Evolutionary conservation across 2,329 filamentous ascomycete species (phyloP), one percentile per base, ranked within the genome.

Genomic region (Cladophialophora bantiana): DNA sequence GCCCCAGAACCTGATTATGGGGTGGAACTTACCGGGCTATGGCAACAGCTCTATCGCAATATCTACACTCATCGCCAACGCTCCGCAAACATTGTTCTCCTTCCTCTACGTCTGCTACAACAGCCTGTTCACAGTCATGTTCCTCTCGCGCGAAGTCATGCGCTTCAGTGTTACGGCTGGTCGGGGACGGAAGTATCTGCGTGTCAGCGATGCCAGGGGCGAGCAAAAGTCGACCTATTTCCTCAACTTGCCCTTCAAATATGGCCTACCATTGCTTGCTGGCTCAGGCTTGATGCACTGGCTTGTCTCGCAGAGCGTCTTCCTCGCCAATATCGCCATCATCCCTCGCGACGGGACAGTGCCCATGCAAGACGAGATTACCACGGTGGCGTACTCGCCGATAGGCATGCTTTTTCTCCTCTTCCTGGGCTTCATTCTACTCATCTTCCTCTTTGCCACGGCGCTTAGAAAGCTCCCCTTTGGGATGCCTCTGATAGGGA

Each of bases 291-390:
- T 82, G 1, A 72, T 84, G 61, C 83, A 85, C 69, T 85, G 82
- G 83, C 74, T 85, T 4, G 75, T 83, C 3, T 85, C 83, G 0
- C 81, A 83, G 65, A 79, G 78, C 52, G 66, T 84, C 1, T 85
- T 83, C 71, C 68, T 83, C 0, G 79, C 79, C 0, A 74, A 78
- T 2, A 78, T 82, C 36, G 66, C 68, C 6, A 59, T 68, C 31
- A 70, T 68, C 59, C 62, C 69, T 4, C 53, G 53, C 18, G 65
- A 70, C 36, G 71, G 68, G 9, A 59, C 38, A 7, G 59, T 68
- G 40, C 65, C 69, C 12, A 64, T 68, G 65, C 62, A 68, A 26
- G 67, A 71, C 57, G 66, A 66, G 9, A 64, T 74, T 59, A 70
- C 67, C 20, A 72, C 71, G 1, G 67, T 72, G 31, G 73, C 72